Evolutionary conservation across 306 rosid species (phyloP).

Genomic region (Echinosophora koreensis): DNA sequence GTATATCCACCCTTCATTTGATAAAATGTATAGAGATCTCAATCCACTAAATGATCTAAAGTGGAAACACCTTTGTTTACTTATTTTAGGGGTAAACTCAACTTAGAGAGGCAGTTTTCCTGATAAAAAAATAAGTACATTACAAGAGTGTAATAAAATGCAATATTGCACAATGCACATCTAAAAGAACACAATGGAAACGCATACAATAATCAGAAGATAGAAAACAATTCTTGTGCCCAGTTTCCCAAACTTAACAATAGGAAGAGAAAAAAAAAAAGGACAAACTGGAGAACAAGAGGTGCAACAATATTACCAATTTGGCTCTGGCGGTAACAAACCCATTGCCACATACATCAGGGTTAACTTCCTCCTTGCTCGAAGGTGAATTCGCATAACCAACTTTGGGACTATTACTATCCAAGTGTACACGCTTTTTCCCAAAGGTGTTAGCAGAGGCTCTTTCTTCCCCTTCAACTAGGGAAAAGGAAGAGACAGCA

Average conservation of each 20-base stretch:
- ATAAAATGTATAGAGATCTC: too few species aligned
- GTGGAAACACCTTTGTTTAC: too few species aligned
- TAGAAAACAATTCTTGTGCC: not conserved
- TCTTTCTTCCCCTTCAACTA: conserved; percentile 69
- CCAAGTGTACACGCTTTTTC: conserved; percentile 70
- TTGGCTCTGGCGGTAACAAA: conserved; percentile 65
- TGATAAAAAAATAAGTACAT: not conserved
- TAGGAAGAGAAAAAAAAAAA: not conserved
- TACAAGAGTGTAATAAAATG: not conserved
- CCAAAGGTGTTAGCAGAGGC: conserved; percentile 54
- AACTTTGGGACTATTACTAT: conserved; percentile 61
- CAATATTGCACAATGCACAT: conserved; percentile 10
- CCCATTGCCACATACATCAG: conserved; percentile 60
- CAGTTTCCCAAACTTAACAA: not conserved
- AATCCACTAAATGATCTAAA: too few species aligned
- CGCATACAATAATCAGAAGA: not conserved
- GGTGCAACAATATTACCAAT: conserved; percentile 41
- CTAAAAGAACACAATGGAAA: conserved; percentile 4
- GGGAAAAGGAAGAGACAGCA: conserved; percentile 51
- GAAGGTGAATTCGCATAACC: conserved; percentile 66
- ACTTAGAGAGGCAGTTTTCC: too few species aligned
- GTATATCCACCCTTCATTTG: too few species aligned
- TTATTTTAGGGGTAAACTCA: too few species aligned
- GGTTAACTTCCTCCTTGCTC: conserved; percentile 62
- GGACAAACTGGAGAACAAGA: not conserved